Evolutionary conservation across 495 filamentous ascomycete genomes (phyloP).

Genomic region (Paragyromitra xinjiangensis): DNA sequence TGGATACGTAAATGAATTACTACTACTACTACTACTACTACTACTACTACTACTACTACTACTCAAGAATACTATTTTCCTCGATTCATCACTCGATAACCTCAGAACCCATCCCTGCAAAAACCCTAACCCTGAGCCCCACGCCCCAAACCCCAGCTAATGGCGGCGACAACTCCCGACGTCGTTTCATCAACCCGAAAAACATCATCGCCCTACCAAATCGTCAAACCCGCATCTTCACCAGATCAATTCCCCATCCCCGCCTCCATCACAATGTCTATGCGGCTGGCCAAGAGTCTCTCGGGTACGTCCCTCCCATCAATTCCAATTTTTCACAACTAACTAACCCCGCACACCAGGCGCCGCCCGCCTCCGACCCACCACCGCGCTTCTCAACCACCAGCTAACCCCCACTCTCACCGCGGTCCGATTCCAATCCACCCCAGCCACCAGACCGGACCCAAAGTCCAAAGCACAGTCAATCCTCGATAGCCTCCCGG

Average conservation of each 20-base stretch:
- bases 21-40: no score
- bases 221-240: slow-evolving; percentile 25
- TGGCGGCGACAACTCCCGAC: slow-evolving; percentile 37
- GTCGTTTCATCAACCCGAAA: slow-evolving; percentile 44
- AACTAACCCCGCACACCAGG: slow-evolving; percentile 63
- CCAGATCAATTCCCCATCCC: slow-evolving; percentile 13
- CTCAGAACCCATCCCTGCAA: slow-evolving; percentile 27
- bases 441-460: slow-evolving; percentile 72
- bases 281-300: slow-evolving; percentile 56
- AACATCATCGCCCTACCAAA: slow-evolving; percentile 28
- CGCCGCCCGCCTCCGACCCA: slow-evolving; percentile 84
- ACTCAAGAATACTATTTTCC: no score
- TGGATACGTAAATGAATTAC: no score
- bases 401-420: slow-evolving; percentile 68
- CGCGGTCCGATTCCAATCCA: slow-evolving; percentile 72
- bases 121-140: slow-evolving; percentile 47
- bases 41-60: no score
- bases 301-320: slow-evolving; percentile 43
- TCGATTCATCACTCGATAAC: neutral
- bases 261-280: slow-evolving; percentile 55
- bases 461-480: slow-evolving; percentile 95
- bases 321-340: slow-evolving; percentile 5
- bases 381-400: slow-evolving; percentile 63
- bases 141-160: slow-evolving; percentile 25
- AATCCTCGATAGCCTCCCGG: slow-evolving; percentile 87